Percentiles rank a stretch among this genome's conserved stretches.
These are phyloP conservation scores for Crithidia fasciculata DNA, from an alignment of 208 protist species.

Conservation along the genomic window DNA sequence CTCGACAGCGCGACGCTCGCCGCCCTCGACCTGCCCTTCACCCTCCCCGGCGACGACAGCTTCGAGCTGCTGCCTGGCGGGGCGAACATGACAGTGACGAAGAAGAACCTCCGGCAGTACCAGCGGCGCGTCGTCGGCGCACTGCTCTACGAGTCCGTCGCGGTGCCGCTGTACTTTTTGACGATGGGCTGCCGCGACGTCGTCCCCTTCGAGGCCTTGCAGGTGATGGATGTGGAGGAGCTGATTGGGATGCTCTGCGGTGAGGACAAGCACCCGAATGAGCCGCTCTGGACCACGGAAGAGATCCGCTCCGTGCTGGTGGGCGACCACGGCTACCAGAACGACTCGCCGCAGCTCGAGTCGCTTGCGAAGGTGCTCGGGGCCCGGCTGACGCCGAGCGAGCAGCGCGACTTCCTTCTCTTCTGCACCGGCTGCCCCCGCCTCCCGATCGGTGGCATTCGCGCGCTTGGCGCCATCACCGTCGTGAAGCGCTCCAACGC, in stretches of 20 bases:
- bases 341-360: slow-evolving; percentile 78
- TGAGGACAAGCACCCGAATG: slow-evolving; percentile 35
- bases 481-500: slow-evolving; percentile 82
- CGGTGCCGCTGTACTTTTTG: slow-evolving; percentile 68
- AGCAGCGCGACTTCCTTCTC: slow-evolving; percentile 89
- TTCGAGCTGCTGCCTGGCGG: slow-evolving; percentile 71
- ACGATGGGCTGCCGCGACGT: slow-evolving; percentile 76
- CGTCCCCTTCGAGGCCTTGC: slow-evolving; percentile 73
- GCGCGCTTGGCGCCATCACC: slow-evolving; percentile 86
- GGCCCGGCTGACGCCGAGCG: slow-evolving; percentile 62
- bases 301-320: slow-evolving; percentile 84
- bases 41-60: slow-evolving; percentile 74
- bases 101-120: slow-evolving; percentile 64
- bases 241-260: slow-evolving; percentile 74
- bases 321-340: slow-evolving; percentile 91
- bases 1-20: slow-evolving; percentile 45
- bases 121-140: slow-evolving; percentile 58
- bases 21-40: slow-evolving; percentile 81
- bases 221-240: slow-evolving; percentile 60
- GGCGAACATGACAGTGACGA: slow-evolving; percentile 45
- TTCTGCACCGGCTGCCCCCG: slow-evolving; percentile 92
- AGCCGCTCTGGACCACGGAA: slow-evolving; percentile 79
- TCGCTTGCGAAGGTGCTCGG: slow-evolving; percentile 77
- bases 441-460: slow-evolving; percentile 84
- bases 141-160: slow-evolving; percentile 77